Conservation (phyloP, 805 yeast genomes). For the Wickerhamomyces canadensis region DNA sequence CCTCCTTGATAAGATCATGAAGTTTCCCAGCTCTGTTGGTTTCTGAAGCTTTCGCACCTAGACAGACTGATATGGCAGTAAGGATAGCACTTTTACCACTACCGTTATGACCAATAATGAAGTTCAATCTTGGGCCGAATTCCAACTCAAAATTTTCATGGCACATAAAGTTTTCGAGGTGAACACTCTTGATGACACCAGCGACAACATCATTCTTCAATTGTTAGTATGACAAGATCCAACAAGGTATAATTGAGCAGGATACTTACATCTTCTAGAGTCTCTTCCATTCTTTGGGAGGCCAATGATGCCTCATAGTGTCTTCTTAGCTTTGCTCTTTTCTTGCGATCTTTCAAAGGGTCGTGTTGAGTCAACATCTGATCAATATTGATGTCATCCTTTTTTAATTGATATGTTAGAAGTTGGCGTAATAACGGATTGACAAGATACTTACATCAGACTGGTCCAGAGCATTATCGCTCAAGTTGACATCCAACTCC, state of each 20-base stretch:
- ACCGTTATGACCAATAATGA: conserved; percentile 87
- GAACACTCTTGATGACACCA: conserved; percentile 64
- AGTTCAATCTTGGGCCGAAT: conserved; percentile 76
- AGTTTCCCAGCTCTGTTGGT: conserved; percentile 80
- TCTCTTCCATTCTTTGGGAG: neutral
- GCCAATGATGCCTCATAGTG: conserved; percentile 16
- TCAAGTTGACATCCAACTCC: too few species aligned
- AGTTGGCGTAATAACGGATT: too few species aligned
- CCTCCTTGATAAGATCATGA: conserved; percentile 70
- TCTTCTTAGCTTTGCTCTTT: conserved; percentile 7
- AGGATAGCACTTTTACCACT: conserved; percentile 86
- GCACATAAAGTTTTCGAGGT: conserved; percentile 79
- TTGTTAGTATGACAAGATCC: conserved; percentile 3
- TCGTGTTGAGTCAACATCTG: conserved; percentile 15
- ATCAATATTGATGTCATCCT: conserved; percentile 14
- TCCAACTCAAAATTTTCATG: conserved; percentile 74
- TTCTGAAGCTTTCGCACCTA: conserved; percentile 83
- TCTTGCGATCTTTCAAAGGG: conserved; percentile 4
- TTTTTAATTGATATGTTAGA: neutral
- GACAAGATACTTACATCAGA: too few species aligned
- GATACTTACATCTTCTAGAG: neutral
- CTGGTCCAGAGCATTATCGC: too few species aligned
- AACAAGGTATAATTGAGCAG: too few species aligned
- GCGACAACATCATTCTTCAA: conserved; percentile 24
- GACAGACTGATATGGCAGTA: conserved; percentile 80